Percentiles rank a stretch among this genome's conserved stretches.
phyloP scores from a whole-genome alignment of 2,329 filamentous ascomycete species.

The Colletotrichum viniferum region DNA sequence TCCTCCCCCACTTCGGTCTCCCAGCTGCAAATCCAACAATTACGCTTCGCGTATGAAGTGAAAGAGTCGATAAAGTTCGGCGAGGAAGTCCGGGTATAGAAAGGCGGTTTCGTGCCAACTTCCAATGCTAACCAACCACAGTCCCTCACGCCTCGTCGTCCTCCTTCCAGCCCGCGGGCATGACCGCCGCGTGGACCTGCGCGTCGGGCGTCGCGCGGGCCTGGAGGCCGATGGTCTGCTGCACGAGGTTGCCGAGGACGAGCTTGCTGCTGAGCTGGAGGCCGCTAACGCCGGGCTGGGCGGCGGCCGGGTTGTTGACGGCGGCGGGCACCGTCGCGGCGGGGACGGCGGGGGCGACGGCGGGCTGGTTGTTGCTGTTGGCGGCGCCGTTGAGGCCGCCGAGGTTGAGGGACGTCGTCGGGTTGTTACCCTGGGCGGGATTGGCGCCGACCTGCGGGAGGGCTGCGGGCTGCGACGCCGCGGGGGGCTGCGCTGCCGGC shows the following conservation, averaged over 20 bases:
- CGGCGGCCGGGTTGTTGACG: constrained; percentile 20
- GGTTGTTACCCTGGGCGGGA: constrained; percentile 21
- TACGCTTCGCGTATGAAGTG: neutral
- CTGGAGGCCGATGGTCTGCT: constrained; percentile 18
- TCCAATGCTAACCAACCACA: neutral
- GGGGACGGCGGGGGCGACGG: constrained; percentile 11
- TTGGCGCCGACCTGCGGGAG: constrained; percentile 3
- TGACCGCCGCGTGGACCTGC: neutral
- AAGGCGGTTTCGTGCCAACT: neutral
- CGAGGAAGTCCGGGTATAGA: neutral
- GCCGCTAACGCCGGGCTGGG: constrained; percentile 37
- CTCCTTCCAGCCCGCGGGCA: neutral
- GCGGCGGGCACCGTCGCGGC: constrained; percentile 22
- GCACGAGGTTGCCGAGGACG: constrained; percentile 46
- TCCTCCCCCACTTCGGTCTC: neutral
- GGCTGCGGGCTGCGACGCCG: neutral
- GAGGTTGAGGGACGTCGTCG: constrained; percentile 23
- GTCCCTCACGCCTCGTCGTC: neutral
- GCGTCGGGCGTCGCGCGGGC: constrained; percentile 14
- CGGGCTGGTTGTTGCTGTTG: neutral
- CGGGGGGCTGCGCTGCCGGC: neutral
- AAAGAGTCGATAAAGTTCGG: neutral
- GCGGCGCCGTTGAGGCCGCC: constrained; percentile 23
- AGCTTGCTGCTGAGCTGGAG: constrained; percentile 47
- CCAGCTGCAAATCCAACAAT: neutral